Conservation (phyloP, 202 grass and related monocot species). For the Carex arenaria region DNA sequence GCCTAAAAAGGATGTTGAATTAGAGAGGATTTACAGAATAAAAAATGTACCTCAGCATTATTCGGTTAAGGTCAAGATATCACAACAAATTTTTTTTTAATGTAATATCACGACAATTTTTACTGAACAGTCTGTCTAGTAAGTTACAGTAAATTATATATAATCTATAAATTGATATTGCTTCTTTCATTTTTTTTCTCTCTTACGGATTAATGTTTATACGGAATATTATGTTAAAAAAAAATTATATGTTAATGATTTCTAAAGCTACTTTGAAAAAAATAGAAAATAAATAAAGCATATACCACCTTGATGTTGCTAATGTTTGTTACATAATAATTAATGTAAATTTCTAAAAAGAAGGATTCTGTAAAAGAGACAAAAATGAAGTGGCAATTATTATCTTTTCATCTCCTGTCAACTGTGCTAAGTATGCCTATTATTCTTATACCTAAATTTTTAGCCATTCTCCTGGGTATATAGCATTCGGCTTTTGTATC, state of each 20-base stretch:
- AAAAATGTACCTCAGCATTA: too few species aligned
- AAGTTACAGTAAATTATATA: too few species aligned
- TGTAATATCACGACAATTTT: too few species aligned
- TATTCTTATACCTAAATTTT: slow-evolving; percentile 29
- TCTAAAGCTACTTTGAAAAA: neutral
- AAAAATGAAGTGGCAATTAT: neutral
- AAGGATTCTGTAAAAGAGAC: neutral
- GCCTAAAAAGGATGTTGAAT: too few species aligned
- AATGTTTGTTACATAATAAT: neutral
- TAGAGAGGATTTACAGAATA: too few species aligned
- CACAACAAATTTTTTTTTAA: too few species aligned
- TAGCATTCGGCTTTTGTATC: slow-evolving; percentile 8
- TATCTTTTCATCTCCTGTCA: neutral
- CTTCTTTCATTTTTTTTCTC: too few species aligned
- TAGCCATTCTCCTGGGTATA: slow-evolving; percentile 44
- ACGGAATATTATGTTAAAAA: too few species aligned
- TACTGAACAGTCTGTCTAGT: too few species aligned
- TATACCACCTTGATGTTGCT: neutral
- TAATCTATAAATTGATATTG: too few species aligned
- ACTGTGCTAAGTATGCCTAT: neutral
- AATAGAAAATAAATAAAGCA: neutral
- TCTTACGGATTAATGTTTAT: too few species aligned
- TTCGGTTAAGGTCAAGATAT: too few species aligned
- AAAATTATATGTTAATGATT: neutral
- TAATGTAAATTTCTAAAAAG: neutral